A percentile compares a stretch with the other conserved stretches of the same genome.
These are phyloP conservation scores for Eucalyptus brandiana DNA, from an alignment of 345 rosid genomes.

Conservation along the genomic window DNA sequence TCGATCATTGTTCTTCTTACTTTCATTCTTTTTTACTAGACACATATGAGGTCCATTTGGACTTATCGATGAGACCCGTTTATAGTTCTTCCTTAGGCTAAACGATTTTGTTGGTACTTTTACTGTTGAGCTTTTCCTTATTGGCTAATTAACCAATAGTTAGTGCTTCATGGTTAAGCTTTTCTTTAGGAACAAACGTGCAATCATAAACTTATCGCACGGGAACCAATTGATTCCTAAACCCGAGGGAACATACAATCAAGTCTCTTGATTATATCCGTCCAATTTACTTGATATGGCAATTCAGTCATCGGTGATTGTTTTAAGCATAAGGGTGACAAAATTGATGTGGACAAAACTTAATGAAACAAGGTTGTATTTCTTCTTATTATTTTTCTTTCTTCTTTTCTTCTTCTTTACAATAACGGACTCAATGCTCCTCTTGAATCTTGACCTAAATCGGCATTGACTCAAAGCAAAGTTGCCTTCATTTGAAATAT, in stretches of 20 bases:
- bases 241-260: no score
- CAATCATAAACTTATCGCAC: not conserved
- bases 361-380: not conserved
- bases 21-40: not conserved
- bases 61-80: not conserved
- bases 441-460: not conserved
- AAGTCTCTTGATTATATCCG: no score
- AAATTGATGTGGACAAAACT: no score
- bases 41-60: not conserved
- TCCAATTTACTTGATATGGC: no score
- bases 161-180: not conserved
- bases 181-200: not conserved
- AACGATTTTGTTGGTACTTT: not conserved
- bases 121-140: not conserved
- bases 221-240: not conserved
- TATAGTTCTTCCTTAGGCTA: not conserved
- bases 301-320: no score
- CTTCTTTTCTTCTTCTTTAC: no score
- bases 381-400: fast-evolving
- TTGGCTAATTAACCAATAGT: not conserved
- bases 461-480: not conserved
- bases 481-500: no score
- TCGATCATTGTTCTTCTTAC: not conserved
- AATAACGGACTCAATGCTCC: not conserved
- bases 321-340: no score